Base-by-base conservation (phyloP, 2,329 filamentous ascomycete genomes). In the Triangularia setosa region DNA sequence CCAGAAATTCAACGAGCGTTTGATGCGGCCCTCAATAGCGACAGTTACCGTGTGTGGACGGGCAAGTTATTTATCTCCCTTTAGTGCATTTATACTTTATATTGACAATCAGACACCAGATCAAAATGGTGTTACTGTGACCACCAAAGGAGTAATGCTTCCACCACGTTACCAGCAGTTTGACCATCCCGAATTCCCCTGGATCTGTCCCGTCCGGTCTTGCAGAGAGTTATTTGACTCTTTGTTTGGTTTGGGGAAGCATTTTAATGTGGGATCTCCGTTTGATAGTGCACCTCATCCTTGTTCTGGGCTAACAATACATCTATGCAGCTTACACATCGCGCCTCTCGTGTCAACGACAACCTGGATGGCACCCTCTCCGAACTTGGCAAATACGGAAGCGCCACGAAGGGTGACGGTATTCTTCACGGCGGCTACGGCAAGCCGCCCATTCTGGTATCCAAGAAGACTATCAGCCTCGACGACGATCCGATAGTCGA, bases 341-440 rank as follows among this genome's bases (percentile, higher is more conserved):
- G 67, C 11, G 64, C 64, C 1, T 30, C 28, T 16, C 61, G 64
- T 25, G 48, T 71, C 9, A 69, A 71, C 53, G 70, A 71, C 54
- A 71, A 71, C 33, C 44, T 67, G 11, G 70, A 71, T 23, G 70
- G 70, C 4, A 70, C 70, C 0, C 62, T 71, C n/a, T 64, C 69
- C 8, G 65, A 69, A 4, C 53, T 70, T 14, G 67, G 69, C 9
- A 58, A 53, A 2, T 70, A 69, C 44, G 48, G 58, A 9, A 33
- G 57, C 23, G 60, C 61, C 11, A 24, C 24, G 2, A 11, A 8
- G 3, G 65, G 68, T 11, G 53, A 68, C 28, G 65, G 67, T 6
- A 63, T 40, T 16, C 48, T 6, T 3, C 48, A 33, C 1, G 59
- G 65, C 8, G 65, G 65, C 8, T 62, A 25, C 21, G 23, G 58